Conservation (phyloP, 257 asterid species). For the Jaltomata sinuosa region DNA sequence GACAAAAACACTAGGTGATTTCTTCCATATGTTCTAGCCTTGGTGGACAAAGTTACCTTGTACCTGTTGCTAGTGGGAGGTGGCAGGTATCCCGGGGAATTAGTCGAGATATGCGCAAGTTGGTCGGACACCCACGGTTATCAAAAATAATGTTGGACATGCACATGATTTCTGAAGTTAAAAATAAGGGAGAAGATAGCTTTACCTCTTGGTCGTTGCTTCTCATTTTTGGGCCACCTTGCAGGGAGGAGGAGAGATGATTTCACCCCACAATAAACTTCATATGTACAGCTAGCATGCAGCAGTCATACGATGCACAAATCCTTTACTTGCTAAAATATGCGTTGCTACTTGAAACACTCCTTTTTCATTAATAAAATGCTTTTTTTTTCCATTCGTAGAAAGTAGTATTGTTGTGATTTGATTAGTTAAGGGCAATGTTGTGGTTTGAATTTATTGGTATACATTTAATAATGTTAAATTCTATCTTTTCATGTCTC, state of each 20-base stretch:
- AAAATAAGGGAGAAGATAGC: background rate
- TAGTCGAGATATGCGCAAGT: too few species aligned
- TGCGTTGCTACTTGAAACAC: background rate
- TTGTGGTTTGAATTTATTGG: background rate
- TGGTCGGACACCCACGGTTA: background rate
- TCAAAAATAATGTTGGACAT: background rate
- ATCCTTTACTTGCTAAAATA: background rate
- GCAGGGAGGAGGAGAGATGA: background rate
- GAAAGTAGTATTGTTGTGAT: background rate
- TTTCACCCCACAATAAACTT: background rate
- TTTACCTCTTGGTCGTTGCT: background rate
- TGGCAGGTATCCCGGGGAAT: too few species aligned
- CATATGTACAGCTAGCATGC: background rate
- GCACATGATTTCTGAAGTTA: background rate
- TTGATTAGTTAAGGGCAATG: background rate
- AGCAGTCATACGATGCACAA: background rate
- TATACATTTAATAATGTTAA: slow-evolving; percentile 6
- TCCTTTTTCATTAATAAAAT: background rate
- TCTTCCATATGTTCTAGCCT: background rate
- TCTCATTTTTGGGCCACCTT: background rate
- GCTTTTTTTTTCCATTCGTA: background rate
- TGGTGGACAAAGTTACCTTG: background rate
- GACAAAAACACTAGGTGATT: background rate
- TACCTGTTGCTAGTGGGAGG: too few species aligned
- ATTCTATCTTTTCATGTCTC: slow-evolving; percentile 30